phyloP scores from a whole-genome alignment of 108 stramenopile genomes.

The Nitzschia putrida region DNA sequence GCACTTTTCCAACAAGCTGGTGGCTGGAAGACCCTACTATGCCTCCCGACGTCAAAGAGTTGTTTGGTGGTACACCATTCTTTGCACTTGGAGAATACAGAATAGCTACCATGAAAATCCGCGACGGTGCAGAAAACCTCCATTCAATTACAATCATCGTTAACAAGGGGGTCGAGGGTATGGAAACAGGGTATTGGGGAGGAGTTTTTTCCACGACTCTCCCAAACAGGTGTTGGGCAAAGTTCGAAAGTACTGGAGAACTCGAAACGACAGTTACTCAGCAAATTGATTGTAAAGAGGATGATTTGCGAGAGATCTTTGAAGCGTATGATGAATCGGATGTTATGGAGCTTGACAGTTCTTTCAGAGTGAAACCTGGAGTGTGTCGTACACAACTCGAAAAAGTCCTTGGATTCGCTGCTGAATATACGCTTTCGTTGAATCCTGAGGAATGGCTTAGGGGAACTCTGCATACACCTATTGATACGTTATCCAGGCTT shows the following conservation, averaged over 20 bases:
- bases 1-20: slow-evolving; percentile 22
- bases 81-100: slow-evolving; percentile 23
- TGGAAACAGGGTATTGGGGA: slow-evolving; percentile 29
- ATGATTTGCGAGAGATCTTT: neutral
- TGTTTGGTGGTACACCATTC: slow-evolving; percentile 34
- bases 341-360: neutral
- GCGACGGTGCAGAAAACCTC: neutral
- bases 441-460: neutral
- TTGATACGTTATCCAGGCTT: slow-evolving; percentile 6
- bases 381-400: slow-evolving; percentile 19
- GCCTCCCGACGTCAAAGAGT: slow-evolving; percentile 33
- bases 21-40: slow-evolving; percentile 26
- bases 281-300: neutral
- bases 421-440: slow-evolving; percentile 11
- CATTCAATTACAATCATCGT: slow-evolving; percentile 13
- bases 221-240: slow-evolving; percentile 16
- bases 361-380: neutral
- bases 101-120: slow-evolving; percentile 16
- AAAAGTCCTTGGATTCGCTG: slow-evolving; percentile 15
- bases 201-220: slow-evolving; percentile 1
- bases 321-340: neutral
- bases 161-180: slow-evolving; percentile 19
- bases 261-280: slow-evolving; percentile 17
- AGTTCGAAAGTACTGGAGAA: slow-evolving; percentile 10
- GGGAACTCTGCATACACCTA: neutral